Conservation (phyloP, 176 grass and related monocot species). For the Typha latifolia region DNA sequence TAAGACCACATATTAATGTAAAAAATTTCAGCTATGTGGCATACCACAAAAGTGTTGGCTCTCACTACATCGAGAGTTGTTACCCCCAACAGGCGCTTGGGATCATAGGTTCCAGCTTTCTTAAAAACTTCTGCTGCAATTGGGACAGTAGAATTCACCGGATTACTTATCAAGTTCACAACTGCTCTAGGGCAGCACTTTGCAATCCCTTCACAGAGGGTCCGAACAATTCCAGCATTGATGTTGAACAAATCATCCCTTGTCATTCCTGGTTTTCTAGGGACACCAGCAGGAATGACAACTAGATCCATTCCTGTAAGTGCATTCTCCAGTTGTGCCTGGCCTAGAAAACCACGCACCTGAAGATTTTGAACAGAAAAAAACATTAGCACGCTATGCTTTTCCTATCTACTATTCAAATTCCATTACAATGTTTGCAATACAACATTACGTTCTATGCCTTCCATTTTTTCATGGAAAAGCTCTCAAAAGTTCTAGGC, state of each 20-base stretch:
- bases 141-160: slow-evolving; percentile 90
- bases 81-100: slow-evolving; percentile 87
- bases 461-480: too few relatives aligned
- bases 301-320: slow-evolving; percentile 94
- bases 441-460: too few relatives aligned
- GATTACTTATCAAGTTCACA: slow-evolving; percentile 95
- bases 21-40: slow-evolving; percentile 12
- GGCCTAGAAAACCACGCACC: slow-evolving; percentile 83
- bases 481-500: too few relatives aligned
- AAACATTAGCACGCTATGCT: neutral
- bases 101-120: slow-evolving; percentile 74
- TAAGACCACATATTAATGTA: neutral
- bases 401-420: too few relatives aligned
- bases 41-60: slow-evolving; percentile 98
- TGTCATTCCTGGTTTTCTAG: slow-evolving; percentile 98
- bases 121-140: slow-evolving; percentile 99
- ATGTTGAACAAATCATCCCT: slow-evolving; percentile 98
- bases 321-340: slow-evolving; percentile 67
- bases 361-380: slow-evolving; percentile 15
- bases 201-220: slow-evolving; percentile 66
- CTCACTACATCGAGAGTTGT: slow-evolving; percentile 96
- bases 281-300: slow-evolving; percentile 87
- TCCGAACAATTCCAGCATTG: slow-evolving; percentile 87
- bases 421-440: too few relatives aligned
- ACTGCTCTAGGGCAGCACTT: slow-evolving; percentile 69